A percentile compares a stretch with the other conserved stretches of the same genome.
Evolutionary conservation across 2,329 filamentous ascomycete species (phyloP).

Genomic region (Colletotrichum sp.): DNA sequence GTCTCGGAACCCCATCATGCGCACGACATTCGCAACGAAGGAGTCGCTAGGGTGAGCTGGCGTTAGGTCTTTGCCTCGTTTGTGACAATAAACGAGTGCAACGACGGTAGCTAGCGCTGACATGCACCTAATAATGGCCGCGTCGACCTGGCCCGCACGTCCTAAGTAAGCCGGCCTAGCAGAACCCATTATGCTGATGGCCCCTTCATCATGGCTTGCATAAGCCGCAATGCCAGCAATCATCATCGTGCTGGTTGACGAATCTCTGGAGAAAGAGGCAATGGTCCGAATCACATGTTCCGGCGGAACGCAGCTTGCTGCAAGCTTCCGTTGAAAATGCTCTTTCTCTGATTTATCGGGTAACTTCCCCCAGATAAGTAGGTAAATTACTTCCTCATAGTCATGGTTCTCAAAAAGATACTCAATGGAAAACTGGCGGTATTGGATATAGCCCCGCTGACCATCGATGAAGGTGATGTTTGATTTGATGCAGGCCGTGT

Average conservation of each 20-base stretch:
- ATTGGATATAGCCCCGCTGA: constrained; percentile 35
- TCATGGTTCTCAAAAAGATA: constrained; percentile 22
- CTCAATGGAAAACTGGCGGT: constrained; percentile 34
- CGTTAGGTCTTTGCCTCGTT: constrained; percentile 37
- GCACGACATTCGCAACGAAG: constrained; percentile 48
- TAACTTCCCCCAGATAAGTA: constrained; percentile 42
- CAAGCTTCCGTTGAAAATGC: neutral
- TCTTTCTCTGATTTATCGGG: constrained; percentile 35
- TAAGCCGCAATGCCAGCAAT: constrained; percentile 40
- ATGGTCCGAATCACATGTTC: neutral
- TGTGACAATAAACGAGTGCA: constrained; percentile 37
- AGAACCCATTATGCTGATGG: constrained; percentile 23
- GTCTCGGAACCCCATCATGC: constrained; percentile 2
- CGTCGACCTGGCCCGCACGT: neutral
- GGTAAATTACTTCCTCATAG: constrained; percentile 32
- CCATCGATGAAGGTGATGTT: constrained; percentile 36
- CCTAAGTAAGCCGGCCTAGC: neutral
- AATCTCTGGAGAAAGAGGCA: constrained; percentile 25
- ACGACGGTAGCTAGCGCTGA: neutral
- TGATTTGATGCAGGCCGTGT: neutral
- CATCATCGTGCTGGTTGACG: constrained; percentile 39
- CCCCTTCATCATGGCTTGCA: constrained; percentile 30
- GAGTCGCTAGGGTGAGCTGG: constrained; percentile 31
- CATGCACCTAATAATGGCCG: neutral
- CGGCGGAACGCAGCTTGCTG: neutral